Evolutionary conservation across 352 stramenopile genomes (phyloP).

Genomic region (Plasmopara viticola): DNA sequence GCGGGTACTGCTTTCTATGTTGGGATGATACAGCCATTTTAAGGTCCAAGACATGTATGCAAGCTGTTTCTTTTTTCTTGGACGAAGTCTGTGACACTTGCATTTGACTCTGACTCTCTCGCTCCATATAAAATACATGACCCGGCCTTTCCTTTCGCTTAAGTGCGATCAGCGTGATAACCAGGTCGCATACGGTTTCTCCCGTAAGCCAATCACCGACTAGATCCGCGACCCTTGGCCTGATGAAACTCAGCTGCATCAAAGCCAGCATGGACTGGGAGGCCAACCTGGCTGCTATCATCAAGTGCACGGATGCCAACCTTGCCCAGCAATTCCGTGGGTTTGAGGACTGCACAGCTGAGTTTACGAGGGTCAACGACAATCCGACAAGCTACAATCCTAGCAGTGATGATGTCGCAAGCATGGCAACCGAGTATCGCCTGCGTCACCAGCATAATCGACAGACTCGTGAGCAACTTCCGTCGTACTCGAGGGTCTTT

Average conservation of each 20-base stretch:
- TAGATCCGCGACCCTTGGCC: conserved; percentile 10
- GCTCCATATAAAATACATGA: neutral
- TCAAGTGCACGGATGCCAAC: conserved; percentile 77
- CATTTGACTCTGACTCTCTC: neutral
- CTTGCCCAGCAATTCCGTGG: conserved; percentile 71
- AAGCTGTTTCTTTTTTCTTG: neutral
- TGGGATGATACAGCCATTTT: too few species aligned
- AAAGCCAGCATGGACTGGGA: conserved; percentile 52
- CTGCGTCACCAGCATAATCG: conserved; percentile 6
- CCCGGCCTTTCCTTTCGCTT: conserved; percentile 1
- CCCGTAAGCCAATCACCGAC: conserved; percentile 10
- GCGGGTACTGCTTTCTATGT: too few species aligned
- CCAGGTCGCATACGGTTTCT: conserved; percentile 3
- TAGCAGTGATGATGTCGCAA: conserved; percentile 24
- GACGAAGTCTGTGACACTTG: neutral
- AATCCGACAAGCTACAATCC: neutral
- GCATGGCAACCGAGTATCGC: conserved; percentile 19
- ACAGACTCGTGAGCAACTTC: conserved; percentile 5
- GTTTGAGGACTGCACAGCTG: conserved; percentile 40
- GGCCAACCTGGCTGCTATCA: conserved; percentile 67
- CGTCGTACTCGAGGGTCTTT: conserved; percentile 21
- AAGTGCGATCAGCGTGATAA: conserved; percentile 12
- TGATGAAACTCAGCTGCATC: conserved; percentile 5
- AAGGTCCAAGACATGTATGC: too few species aligned
- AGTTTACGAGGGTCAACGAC: conserved; percentile 9